A percentile compares a stretch with the other conserved stretches of the same genome.
phyloP scores from a whole-genome alignment of 176 grass and related monocot genomes.

The Coix lacrymajobi region DNA sequence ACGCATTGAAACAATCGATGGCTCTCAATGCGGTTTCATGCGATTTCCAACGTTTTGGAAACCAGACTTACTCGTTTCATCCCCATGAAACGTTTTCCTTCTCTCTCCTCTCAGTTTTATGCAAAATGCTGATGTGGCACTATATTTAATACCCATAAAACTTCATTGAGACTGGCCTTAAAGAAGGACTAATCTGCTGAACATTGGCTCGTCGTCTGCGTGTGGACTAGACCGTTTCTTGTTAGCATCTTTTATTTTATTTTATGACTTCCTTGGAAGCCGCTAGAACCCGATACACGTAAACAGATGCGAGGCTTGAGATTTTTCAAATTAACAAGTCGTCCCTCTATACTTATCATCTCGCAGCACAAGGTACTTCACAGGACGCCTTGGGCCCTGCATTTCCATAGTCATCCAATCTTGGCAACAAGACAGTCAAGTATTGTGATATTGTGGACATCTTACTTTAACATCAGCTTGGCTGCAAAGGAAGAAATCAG shows the following conservation, averaged over 20 bases:
- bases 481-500: conserved; percentile 78
- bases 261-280: not conserved
- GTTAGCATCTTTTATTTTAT: not conserved
- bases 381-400: conserved; percentile 53
- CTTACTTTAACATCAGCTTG: conserved; percentile 59
- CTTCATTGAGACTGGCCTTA: not conserved
- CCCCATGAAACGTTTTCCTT: no score
- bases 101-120: no score
- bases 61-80: no score
- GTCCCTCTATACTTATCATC: no score
- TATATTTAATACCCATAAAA: no score
- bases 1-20: no score
- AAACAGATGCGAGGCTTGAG: not conserved
- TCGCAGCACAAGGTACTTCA: conserved; percentile 67
- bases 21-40: no score
- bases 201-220: not conserved
- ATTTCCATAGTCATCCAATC: not conserved
- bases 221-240: not conserved
- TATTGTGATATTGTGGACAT: not conserved
- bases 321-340: not conserved
- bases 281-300: no score
- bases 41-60: no score
- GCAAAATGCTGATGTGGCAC: no score
- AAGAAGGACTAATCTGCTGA: not conserved
- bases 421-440: not conserved